A percentile compares a stretch with the other conserved stretches of the same genome.
These are phyloP conservation scores for Entonaema liquescens DNA, from an alignment of 495 filamentous ascomycete species.

Conservation along the genomic window DNA sequence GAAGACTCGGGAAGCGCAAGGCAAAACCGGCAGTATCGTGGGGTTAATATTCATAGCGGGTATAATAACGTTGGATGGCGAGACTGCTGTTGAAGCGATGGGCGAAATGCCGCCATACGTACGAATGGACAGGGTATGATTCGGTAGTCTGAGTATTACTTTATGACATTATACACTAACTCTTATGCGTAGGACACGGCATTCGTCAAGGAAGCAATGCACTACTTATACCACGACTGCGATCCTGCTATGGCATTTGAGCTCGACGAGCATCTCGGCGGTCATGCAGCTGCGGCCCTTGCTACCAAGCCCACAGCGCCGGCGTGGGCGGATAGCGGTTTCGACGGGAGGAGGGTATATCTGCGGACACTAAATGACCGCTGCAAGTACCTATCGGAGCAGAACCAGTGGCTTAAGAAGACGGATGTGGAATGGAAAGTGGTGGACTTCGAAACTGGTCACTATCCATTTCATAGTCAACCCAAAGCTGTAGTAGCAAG, in stretches of 20 bases:
- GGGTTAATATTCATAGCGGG: neutral
- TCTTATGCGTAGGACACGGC: neutral
- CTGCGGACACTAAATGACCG: neutral
- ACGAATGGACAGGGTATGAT: neutral
- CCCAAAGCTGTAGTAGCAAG: neutral
- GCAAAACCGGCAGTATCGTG: neutral
- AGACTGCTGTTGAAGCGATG: neutral
- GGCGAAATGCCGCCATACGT: neutral
- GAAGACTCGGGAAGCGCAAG: neutral
- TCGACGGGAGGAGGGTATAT: slow-evolving; percentile 6
- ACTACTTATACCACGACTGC: slow-evolving; percentile 8
- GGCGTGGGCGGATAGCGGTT: slow-evolving; percentile 3
- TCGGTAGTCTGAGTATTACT: neutral
- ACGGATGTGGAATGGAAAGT: slow-evolving; percentile 5
- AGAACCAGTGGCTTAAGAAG: neutral
- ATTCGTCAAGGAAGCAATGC: slow-evolving; percentile 2
- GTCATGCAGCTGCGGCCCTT: neutral
- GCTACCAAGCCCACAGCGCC: slow-evolving; percentile 8
- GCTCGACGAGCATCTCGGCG: neutral
- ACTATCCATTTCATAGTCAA: slow-evolving; percentile 13
- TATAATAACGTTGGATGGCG: neutral
- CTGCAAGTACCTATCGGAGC: neutral
- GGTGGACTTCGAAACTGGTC: slow-evolving; percentile 8
- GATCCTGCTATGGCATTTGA: neutral
- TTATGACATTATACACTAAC: neutral